Conservation (phyloP, 257 asterid genomes). For the Penstemon newberryi region DNA sequence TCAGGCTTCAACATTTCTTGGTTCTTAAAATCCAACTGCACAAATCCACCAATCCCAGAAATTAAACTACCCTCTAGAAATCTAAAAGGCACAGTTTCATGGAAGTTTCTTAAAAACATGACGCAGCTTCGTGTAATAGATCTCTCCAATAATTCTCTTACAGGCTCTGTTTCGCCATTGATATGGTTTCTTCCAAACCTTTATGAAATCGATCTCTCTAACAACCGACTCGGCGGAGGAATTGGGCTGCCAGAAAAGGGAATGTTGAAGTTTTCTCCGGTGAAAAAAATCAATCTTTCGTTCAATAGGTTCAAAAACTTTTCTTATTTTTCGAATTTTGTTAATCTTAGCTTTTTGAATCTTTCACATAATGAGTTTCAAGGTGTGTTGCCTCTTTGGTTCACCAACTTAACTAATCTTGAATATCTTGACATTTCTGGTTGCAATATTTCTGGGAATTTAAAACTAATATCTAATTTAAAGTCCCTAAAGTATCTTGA, state of each 20-base stretch:
- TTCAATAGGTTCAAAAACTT: conserved; percentile 71
- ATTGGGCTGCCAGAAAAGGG: conserved; percentile 37
- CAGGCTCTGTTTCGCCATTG: conserved; percentile 59
- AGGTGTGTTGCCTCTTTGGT: conserved; percentile 42
- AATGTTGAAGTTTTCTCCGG: conserved; percentile 23
- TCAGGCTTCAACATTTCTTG: conserved; percentile 63
- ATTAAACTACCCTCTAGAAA: conserved; percentile 57
- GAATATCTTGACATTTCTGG: conserved; percentile 58
- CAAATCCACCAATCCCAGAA: conserved; percentile 40
- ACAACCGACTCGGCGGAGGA: conserved; percentile 72
- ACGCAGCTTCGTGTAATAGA: conserved; percentile 60
- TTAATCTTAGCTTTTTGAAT: conserved; percentile 48
- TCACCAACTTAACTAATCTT: conserved; percentile 61
- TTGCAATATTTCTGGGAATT: conserved; percentile 58
- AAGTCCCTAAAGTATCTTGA: conserved; percentile 51
- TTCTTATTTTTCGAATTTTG: conserved; percentile 40
- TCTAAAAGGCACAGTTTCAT: conserved; percentile 67
- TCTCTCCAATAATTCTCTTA: conserved; percentile 70
- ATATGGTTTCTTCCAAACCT: conserved; percentile 64
- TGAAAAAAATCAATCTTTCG: conserved; percentile 61
- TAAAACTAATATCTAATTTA: conserved; percentile 46
- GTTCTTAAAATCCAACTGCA: conserved; percentile 50
- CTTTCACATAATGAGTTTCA: conserved; percentile 60
- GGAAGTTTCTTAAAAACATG: conserved; percentile 65
- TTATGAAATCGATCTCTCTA: conserved; percentile 55